These are phyloP conservation scores for Talaromyces rugulosus DNA, from an alignment of 2,329 filamentous ascomycete species.

Conservation along the genomic window DNA sequence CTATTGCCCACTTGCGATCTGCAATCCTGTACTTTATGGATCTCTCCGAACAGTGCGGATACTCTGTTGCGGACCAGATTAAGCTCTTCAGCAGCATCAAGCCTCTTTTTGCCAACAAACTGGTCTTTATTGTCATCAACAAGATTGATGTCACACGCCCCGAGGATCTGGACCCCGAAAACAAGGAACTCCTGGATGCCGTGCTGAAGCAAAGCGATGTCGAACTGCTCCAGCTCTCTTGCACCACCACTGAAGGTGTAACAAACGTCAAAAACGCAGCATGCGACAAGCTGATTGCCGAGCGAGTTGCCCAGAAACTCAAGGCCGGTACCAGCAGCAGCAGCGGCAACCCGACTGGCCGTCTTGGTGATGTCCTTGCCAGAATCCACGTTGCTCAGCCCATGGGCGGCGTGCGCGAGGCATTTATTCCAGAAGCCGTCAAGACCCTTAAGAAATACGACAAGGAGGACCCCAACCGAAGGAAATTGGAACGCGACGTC, in stretches of 20 bases:
- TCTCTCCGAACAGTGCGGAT: constrained; percentile 92
- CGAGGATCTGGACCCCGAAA: constrained; percentile 77
- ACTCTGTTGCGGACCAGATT: constrained; percentile 88
- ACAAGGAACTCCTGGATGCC: constrained; percentile 70
- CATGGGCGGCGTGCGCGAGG: constrained; percentile 74
- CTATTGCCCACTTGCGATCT: constrained; percentile 91
- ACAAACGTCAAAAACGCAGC: constrained; percentile 93
- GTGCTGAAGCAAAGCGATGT: constrained; percentile 85
- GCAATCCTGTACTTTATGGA: constrained; percentile 99
- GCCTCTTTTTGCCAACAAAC: constrained; percentile 93
- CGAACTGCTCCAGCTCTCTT: constrained; percentile 88
- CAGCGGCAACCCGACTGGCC: constrained; percentile 69
- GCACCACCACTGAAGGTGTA: constrained; percentile 90
- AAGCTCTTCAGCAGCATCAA: constrained; percentile 95
- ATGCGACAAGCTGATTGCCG: constrained; percentile 87
- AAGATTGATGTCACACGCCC: constrained; percentile 92
- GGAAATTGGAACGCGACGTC: constrained; percentile 75
- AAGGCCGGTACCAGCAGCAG: constrained; percentile 78
- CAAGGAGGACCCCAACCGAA: constrained; percentile 78
- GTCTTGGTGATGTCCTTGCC: constrained; percentile 84
- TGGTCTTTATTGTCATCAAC: constrained; percentile 95
- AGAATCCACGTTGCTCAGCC: constrained; percentile 97
- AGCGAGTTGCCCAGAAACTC: constrained; percentile 91
- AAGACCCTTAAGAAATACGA: constrained; percentile 84
- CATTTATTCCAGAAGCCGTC: constrained; percentile 82